These are phyloP conservation scores for Rosa lucieae DNA, from an alignment of 306 rosid species.

Conservation along the genomic window DNA sequence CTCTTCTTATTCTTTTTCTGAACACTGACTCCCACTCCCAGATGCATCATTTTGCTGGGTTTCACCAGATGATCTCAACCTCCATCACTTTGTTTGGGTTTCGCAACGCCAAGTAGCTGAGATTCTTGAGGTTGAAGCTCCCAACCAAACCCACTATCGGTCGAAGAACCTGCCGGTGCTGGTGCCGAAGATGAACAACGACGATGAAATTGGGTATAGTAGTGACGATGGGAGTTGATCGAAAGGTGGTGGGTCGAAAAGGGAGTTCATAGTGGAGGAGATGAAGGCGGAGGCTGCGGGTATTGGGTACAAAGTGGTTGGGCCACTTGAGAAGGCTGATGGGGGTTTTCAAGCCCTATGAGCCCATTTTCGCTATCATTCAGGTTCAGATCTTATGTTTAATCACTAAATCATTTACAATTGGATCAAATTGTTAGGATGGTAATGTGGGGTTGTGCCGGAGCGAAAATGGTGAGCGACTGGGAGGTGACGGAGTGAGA, in stretches of 20 bases:
- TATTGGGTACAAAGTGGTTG: slow-evolving; percentile 72
- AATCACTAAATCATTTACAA: background rate
- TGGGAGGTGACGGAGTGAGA: no score
- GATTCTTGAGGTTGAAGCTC: no score
- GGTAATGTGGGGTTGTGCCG: background rate
- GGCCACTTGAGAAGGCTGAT: slow-evolving; percentile 55
- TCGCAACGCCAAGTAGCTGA: no score
- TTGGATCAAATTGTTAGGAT: background rate
- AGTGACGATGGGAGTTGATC: slow-evolving; percentile 43
- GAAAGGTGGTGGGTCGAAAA: slow-evolving; percentile 28
- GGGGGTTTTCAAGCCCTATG: slow-evolving; percentile 65
- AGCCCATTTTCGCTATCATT: slow-evolving; percentile 72
- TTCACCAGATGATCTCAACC: no score
- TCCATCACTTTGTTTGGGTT: no score
- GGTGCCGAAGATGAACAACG: background rate
- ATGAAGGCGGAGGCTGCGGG: slow-evolving; percentile 62
- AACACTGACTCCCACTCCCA: no score
- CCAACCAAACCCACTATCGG: no score
- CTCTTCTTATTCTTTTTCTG: no score
- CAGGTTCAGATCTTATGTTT: slow-evolving; percentile 46
- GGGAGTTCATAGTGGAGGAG: slow-evolving; percentile 63
- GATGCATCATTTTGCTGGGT: no score
- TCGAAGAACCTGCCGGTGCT: no score
- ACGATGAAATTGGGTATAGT: slow-evolving; percentile 25
- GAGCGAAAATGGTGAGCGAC: no score